Evolutionary conservation across 1,139 yeast genomes (phyloP).

Genomic region (Candida smagusa): DNA sequence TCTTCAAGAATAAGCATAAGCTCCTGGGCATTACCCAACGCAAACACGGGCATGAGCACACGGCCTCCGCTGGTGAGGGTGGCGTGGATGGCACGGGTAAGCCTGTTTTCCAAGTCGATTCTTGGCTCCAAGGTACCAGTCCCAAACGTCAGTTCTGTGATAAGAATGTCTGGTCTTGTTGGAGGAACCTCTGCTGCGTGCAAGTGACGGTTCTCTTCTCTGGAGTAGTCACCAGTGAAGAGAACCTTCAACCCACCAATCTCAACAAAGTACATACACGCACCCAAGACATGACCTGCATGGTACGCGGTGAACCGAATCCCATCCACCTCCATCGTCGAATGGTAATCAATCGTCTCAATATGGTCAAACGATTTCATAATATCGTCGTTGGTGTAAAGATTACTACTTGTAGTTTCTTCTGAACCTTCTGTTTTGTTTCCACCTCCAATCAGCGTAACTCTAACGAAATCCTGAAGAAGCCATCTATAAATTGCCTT

Average conservation of each 20-base stretch:
- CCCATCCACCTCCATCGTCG: constrained; percentile 92
- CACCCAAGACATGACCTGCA: constrained; percentile 98
- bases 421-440: constrained; percentile 21
- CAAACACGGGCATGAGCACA: constrained; percentile 90
- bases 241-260: constrained; percentile 87
- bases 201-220: constrained; percentile 93
- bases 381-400: constrained; percentile 89
- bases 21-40: constrained; percentile 96
- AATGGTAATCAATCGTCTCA: constrained; percentile 93
- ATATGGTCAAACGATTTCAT: constrained; percentile 83
- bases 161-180: constrained; percentile 79
- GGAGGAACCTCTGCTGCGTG: constrained; percentile 96
- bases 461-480: constrained; percentile 88
- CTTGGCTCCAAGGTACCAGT: constrained; percentile 96
- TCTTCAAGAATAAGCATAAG: constrained; percentile 85
- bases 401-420: constrained; percentile 37
- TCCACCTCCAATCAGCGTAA: constrained; percentile 66
- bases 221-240: constrained; percentile 94
- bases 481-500: constrained; percentile 97
- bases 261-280: constrained; percentile 95
- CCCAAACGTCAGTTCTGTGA: constrained; percentile 95
- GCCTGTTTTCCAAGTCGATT: constrained; percentile 73
- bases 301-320: constrained; percentile 95
- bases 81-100: constrained; percentile 79
- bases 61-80: constrained; percentile 89